Evolutionary conservation across 2,329 filamentous ascomycete genomes (phyloP), one percentile per base, ranked within the genome.

Genomic region (Penicillium sp.): DNA sequence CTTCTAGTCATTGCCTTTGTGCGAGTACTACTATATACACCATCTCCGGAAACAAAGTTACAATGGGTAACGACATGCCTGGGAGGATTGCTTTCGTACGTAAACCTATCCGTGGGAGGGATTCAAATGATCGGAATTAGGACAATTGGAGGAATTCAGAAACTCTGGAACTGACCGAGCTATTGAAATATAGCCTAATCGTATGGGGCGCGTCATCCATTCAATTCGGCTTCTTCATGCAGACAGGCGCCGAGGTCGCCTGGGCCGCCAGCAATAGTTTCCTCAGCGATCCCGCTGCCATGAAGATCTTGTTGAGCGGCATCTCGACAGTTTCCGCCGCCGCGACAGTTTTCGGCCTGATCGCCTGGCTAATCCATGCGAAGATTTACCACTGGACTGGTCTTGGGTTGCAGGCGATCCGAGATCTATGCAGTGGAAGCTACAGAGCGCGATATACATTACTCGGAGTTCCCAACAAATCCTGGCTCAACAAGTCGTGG

Each of bases 191-290:
- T 38, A 57, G 54, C 12, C 15, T 57, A 19, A 57, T 28, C 42
- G 54, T 57, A 33, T 57, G 54, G 56, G 72, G 67, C 24, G 72
- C 75, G 2, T 72, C 76, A 12, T 73, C 76, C 33, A 67, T 73
- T 15, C 75, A 77, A 60, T 74, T 79, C 55, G 74, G 74, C 37
- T 79, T 79, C 66, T 79, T 76, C 61, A 64, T 77, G 54, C 75
- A 79, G 60, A 79, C 77, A 1, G 77, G 77, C 8, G 74, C 74
- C 37, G 77, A 79, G 61, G 75, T 79, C 54, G 73, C 75, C 64
- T 79, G 77, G 77, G 68, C 70, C 37, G 73, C 75, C 38, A 72
- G 72, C 37, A 67, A 66, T 60, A 78, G 71, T 62, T 72, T 79
- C 60, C 63, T 77, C 12, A 71, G 65, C 13, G 76, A 79, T 57